phyloP scores from a whole-genome alignment of 441 rosid species.

The Hypseocharis bilobata region DNA sequence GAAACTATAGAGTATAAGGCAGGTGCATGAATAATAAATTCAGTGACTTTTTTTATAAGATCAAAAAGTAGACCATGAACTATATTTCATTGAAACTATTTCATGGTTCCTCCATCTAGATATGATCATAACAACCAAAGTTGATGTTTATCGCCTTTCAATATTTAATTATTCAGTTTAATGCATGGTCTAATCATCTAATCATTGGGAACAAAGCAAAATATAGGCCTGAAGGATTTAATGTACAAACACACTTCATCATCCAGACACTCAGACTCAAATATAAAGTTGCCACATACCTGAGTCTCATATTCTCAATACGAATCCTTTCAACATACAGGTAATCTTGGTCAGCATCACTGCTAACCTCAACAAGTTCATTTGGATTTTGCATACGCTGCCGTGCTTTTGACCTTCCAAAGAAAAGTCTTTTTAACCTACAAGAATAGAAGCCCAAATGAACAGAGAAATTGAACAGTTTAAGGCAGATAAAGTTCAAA shows the following conservation, averaged over 20 bases:
- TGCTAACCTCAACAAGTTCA: conserved; percentile 55
- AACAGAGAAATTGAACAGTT: conserved; percentile 10
- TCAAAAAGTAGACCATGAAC: too few relatives aligned
- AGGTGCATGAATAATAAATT: neutral
- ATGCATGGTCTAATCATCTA: neutral
- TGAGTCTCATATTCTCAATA: conserved; percentile 71
- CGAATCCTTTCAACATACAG: conserved; percentile 68
- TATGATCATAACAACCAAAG: neutral
- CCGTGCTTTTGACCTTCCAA: conserved; percentile 32
- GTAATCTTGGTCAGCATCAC: conserved; percentile 46
- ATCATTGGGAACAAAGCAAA: neutral
- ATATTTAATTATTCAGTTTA: neutral
- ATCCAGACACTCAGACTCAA: neutral
- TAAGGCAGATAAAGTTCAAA: conserved; percentile 12
- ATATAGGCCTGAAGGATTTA: neutral
- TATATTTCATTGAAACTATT: too few relatives aligned
- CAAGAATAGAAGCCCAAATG: conserved; percentile 25
- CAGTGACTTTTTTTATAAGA: neutral
- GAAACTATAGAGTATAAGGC: too few relatives aligned
- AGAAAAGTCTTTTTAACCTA: conserved; percentile 63
- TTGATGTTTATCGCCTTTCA: too few relatives aligned
- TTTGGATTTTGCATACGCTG: conserved; percentile 44
- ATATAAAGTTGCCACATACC: conserved; percentile 32
- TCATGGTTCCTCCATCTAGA: too few relatives aligned
- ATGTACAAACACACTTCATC: neutral